Evolutionary conservation across 2,329 filamentous ascomycete genomes (phyloP).

Genomic region (Xylariaceae sp.): DNA sequence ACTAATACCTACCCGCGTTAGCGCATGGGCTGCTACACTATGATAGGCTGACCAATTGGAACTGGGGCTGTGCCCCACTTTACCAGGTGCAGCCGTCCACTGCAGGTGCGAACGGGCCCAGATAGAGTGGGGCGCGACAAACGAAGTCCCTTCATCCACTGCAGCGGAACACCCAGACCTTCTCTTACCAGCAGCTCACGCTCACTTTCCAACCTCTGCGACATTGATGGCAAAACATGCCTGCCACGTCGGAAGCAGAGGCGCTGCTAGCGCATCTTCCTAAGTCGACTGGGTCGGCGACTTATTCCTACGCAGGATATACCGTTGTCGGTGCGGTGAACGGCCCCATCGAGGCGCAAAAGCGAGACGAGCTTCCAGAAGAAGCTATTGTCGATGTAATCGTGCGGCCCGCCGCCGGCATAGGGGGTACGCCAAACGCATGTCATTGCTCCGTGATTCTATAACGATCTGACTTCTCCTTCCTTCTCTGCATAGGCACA

Average conservation of each 20-base stretch:
- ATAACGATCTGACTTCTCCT: constrained; percentile 11
- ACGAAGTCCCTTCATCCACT: no score
- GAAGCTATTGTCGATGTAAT: constrained; percentile 88
- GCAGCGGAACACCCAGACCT: background rate
- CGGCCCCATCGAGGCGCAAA: constrained; percentile 83
- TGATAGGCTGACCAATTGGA: no score
- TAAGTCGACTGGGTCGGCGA: constrained; percentile 75
- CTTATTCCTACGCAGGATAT: constrained; percentile 71
- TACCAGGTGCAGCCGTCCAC: no score
- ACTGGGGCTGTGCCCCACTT: no score
- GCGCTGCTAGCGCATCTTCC: constrained; percentile 57
- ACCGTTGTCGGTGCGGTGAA: constrained; percentile 83
- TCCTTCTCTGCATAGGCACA: constrained; percentile 46
- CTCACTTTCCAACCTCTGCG: background rate
- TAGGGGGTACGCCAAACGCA: constrained; percentile 59
- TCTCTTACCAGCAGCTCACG: background rate
- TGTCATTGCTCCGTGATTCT: constrained; percentile 22
- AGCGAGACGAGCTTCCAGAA: constrained; percentile 86
- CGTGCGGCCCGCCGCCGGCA: constrained; percentile 77
- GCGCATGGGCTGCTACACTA: no score
- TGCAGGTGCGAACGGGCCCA: no score
- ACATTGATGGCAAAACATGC: constrained; percentile 37
- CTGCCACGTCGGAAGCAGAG: constrained; percentile 44
- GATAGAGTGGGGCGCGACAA: no score
- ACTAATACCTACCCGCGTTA: no score